phyloP scores from a whole-genome alignment of 2,329 filamentous ascomycete genomes.

The Arthrobotrys musiformis region DNA sequence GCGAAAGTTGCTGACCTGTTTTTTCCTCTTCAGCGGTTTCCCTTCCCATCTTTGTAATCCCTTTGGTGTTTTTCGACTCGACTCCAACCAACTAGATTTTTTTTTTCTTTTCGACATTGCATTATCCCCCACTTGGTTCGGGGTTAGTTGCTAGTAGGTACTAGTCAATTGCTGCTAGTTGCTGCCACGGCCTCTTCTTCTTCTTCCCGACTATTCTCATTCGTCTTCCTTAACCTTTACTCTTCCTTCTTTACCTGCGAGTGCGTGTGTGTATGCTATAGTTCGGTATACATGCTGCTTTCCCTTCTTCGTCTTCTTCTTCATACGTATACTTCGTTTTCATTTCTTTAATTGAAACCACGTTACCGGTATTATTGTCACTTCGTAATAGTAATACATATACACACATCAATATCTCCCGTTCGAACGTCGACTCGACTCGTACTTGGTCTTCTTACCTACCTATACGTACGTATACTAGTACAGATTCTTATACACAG shows the following conservation, averaged over 20 bases:
- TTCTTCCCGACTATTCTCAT: no score
- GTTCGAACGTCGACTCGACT: no score
- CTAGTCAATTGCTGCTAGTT: no score
- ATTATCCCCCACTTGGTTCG: not conserved
- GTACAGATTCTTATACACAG: not conserved
- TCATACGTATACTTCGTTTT: slow-evolving; percentile 26
- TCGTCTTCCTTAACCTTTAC: no score
- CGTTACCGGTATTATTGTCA: not conserved
- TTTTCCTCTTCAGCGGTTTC: slow-evolving; percentile 49
- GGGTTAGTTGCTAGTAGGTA: no score
- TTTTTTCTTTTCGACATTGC: slow-evolving; percentile 8
- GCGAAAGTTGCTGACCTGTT: slow-evolving; percentile 35
- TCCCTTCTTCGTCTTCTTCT: no score
- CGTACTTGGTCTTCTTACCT: slow-evolving; percentile 23
- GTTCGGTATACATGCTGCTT: slow-evolving; percentile 23
- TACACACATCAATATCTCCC: slow-evolving; percentile 14
- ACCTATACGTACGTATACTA: not conserved
- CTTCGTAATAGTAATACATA: slow-evolving; percentile 10
- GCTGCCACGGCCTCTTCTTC: slow-evolving; percentile 9
- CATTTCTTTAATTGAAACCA: not conserved
- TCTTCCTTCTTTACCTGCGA: not conserved
- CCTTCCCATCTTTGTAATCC: slow-evolving; percentile 29
- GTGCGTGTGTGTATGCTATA: slow-evolving; percentile 25
- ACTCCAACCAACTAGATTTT: not conserved
- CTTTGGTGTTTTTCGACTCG: no score